A percentile compares a stretch with the other conserved stretches of the same genome.
phyloP scores from a whole-genome alignment of 768 basidiomycete genomes.

The Tricholoma furcatifolium region DNA sequence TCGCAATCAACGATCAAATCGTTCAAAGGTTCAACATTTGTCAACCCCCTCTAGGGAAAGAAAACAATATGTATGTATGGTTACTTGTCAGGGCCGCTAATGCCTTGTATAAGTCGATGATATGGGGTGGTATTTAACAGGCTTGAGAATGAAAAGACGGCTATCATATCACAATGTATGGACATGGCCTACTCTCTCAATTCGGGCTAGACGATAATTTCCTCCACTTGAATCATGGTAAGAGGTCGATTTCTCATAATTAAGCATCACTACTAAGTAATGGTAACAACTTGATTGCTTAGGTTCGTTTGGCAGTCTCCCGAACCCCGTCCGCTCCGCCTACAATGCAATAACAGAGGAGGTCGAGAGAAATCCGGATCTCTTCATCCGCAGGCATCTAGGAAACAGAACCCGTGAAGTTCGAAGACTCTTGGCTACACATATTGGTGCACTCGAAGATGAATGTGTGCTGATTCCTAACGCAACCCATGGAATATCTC shows the following conservation, averaged over 20 bases:
- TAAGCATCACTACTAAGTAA: neutral
- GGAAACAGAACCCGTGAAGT: slow-evolving; percentile 29
- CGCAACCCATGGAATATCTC: slow-evolving; percentile 64
- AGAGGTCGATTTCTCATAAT: neutral
- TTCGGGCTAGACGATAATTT: neutral
- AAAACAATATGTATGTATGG: too few relatives aligned
- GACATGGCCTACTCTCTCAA: neutral
- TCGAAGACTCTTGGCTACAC: slow-evolving; percentile 46
- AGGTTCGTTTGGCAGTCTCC: slow-evolving; percentile 63
- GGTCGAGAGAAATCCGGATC: slow-evolving; percentile 57
- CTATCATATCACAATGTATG: too few relatives aligned
- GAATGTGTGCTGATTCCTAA: slow-evolving; percentile 65
- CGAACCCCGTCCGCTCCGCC: slow-evolving; percentile 48
- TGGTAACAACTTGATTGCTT: neutral
- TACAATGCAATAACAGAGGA: slow-evolving; percentile 38
- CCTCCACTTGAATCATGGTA: slow-evolving; percentile 5
- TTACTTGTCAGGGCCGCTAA: too few relatives aligned
- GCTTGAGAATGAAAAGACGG: too few relatives aligned
- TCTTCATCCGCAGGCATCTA: slow-evolving; percentile 42
- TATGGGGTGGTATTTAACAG: too few relatives aligned
- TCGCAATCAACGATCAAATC: too few relatives aligned
- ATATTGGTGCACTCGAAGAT: slow-evolving; percentile 48
- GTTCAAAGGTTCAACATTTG: too few relatives aligned
- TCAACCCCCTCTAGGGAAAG: too few relatives aligned
- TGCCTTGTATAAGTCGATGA: too few relatives aligned